Base-by-base conservation (phyloP, 2,329 filamentous ascomycete species). In the Colletotrichum sp. region DNA sequence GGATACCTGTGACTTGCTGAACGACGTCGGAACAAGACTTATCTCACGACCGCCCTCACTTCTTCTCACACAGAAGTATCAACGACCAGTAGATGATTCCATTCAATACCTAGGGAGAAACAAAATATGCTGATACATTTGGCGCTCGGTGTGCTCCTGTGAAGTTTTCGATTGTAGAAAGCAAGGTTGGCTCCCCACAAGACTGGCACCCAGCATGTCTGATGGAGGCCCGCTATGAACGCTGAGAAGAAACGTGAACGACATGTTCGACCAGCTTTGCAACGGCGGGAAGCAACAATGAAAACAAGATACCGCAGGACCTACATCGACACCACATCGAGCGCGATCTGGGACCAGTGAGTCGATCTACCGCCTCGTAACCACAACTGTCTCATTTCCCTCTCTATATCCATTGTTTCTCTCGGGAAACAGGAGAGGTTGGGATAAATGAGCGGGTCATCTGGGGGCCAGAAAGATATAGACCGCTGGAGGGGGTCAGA, bases 341-440 rank as follows among this genome's bases (percentile, higher is more conserved):
- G 39, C 39, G 18, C 18, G 18, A n/a, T n/a, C n/a, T 18, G 39
- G 39, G 39, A 18, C 39, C 8, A 44, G 39, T 44, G 39, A 18
- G 36, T 44, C 18, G 39, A n/a, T 44, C 39, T 44, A 6, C 39
- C 5, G 18, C 5, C 39, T 44, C 39, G 18, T 44, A 10, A 5
- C 39, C 16, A 2, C 39, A n/a, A 10, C 18, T 44, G 1, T 44
- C 18, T 44, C 39, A 39, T 18, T 39, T 2, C 8, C 2, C 15
- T 16, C 34, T 36, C 34, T 16, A 3, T 10, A n/a, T 0, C 9
- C 18, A 10, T n/a, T 6, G 0, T 2, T 10, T 44, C 39, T 44
- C 39, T 44, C 18, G 2, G 1, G 39, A 44, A n/a, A 3, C 39
- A n/a, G 18, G 3, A 44, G 5, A 18, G 39, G 0, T 44, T n/a